A percentile compares a stretch with the other conserved stretches of the same genome.
Conservation (phyloP, 768 basidiomycete species). For the Phanerochaete carnosa region DNA sequence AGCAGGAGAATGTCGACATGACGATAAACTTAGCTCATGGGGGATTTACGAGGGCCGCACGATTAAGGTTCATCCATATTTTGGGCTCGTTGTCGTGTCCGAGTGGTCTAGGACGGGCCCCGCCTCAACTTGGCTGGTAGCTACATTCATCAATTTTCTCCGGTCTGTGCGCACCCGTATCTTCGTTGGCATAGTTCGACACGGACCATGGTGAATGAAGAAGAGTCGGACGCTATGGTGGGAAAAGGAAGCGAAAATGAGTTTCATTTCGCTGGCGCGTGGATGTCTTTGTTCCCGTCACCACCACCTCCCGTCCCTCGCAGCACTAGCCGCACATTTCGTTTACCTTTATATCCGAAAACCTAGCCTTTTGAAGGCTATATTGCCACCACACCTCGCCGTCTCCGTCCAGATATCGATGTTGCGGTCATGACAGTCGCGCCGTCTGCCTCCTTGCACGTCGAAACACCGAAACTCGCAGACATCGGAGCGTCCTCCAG, state of each 20-base stretch:
- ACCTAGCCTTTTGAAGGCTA: not conserved
- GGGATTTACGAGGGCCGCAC: not conserved
- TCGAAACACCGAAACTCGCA: slow-evolving; percentile 4
- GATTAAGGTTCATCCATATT: not conserved
- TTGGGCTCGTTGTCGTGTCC: not conserved
- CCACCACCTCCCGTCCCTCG: not conserved
- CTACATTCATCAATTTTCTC: not conserved
- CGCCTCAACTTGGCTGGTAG: not conserved
- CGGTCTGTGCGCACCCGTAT: not conserved
- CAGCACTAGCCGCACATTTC: not conserved
- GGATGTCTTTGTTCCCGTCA: not conserved
- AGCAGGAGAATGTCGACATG: not conserved
- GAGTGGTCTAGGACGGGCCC: not conserved
- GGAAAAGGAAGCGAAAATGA: not conserved
- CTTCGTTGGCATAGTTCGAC: not conserved
- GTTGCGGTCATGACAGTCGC: slow-evolving; percentile 15
- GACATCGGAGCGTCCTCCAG: slow-evolving; percentile 9
- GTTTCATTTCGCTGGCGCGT: not conserved
- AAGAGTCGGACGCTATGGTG: not conserved
- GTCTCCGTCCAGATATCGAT: slow-evolving; percentile 7
- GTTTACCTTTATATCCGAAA: not conserved
- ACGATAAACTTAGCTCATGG: not conserved
- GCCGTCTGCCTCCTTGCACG: slow-evolving; percentile 12
- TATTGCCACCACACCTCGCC: not conserved
- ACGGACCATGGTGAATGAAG: not conserved